Percentiles rank a stretch among this genome's conserved stretches.
These are phyloP conservation scores for Pestalotiopsis sp. DNA, from an alignment of 2,329 filamentous ascomycete species.

Conservation along the genomic window DNA sequence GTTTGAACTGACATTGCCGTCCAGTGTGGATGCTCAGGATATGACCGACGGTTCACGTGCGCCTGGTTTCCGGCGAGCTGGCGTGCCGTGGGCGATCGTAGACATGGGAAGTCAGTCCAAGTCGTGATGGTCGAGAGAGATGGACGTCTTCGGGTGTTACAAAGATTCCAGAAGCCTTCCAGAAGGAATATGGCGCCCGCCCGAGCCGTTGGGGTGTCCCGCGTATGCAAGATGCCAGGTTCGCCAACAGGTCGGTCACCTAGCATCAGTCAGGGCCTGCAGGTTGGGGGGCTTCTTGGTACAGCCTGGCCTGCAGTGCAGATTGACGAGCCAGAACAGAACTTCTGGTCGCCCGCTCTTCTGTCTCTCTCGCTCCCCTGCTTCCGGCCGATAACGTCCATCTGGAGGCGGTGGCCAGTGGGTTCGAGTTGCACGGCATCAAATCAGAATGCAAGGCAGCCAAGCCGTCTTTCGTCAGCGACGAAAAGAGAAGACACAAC, in stretches of 20 bases:
- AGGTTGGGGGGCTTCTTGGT: not conserved
- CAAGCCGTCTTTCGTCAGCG: not conserved
- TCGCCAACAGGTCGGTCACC: not conserved
- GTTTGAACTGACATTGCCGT: not conserved
- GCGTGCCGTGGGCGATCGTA: not conserved
- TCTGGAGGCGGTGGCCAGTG: not conserved
- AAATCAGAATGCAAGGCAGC: not conserved
- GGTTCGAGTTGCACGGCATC: not conserved
- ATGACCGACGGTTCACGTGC: not conserved
- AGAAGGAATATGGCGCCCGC: slow-evolving; percentile 6
- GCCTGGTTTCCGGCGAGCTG: not conserved
- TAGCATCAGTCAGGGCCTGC: not conserved
- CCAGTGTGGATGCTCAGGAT: not conserved
- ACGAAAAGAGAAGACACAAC: not conserved
- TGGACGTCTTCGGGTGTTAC: not conserved
- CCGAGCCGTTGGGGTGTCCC: not conserved
- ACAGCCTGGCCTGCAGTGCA: not conserved
- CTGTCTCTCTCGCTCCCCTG: not conserved
- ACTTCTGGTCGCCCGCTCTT: not conserved
- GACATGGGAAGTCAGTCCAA: not conserved
- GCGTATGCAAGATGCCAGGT: not conserved
- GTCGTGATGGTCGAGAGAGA: not conserved
- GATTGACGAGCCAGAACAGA: not conserved
- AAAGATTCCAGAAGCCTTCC: slow-evolving; percentile 7
- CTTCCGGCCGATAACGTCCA: not conserved